Percentiles rank a stretch among this genome's conserved stretches.
phyloP scores from a whole-genome alignment of 352 stramenopile genomes.

The Pythium phragmiticola region DNA sequence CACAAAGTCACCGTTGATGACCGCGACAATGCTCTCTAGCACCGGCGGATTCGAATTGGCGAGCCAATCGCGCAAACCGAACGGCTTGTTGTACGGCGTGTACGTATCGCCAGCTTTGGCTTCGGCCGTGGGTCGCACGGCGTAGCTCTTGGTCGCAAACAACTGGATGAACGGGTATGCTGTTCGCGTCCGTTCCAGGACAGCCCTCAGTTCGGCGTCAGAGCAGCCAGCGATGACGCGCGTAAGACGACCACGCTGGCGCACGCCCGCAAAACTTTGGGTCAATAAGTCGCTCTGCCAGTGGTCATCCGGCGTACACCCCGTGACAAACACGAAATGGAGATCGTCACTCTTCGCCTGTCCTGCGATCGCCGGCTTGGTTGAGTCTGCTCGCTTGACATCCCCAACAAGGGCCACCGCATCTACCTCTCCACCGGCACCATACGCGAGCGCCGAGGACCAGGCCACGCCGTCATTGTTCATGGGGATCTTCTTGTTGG shows the following conservation, averaged over 20 bases:
- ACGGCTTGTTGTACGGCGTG: conserved; percentile 65
- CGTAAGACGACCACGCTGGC: conserved; percentile 61
- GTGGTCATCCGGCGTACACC: conserved; percentile 57
- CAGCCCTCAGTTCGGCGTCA: conserved; percentile 36
- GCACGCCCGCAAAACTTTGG: conserved; percentile 56
- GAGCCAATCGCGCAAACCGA: conserved; percentile 74
- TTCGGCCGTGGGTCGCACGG: conserved; percentile 27
- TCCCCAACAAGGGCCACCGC: conserved; percentile 6
- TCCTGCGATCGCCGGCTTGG: conserved; percentile 17
- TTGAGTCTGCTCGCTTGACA: conserved; percentile 4
- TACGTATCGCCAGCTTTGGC: conserved; percentile 40
- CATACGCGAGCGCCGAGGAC: conserved; percentile 49
- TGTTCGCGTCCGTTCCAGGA: conserved; percentile 32
- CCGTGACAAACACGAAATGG: conserved; percentile 78
- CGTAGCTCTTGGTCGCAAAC: conserved; percentile 59
- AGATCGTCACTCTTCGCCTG: conserved; percentile 54
- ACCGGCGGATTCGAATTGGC: conserved; percentile 60
- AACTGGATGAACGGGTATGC: conserved; percentile 45
- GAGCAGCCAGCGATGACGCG: conserved; percentile 69
- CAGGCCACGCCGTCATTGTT: conserved; percentile 40
- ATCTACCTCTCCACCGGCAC: conserved; percentile 8
- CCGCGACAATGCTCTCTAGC: conserved; percentile 47
- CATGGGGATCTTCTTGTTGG: conserved; percentile 67
- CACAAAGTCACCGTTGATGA: conserved; percentile 73
- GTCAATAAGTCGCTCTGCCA: conserved; percentile 76